These are phyloP conservation scores for Penicillium salamii DNA, from an alignment of 495 filamentous ascomycete genomes.

Conservation along the genomic window DNA sequence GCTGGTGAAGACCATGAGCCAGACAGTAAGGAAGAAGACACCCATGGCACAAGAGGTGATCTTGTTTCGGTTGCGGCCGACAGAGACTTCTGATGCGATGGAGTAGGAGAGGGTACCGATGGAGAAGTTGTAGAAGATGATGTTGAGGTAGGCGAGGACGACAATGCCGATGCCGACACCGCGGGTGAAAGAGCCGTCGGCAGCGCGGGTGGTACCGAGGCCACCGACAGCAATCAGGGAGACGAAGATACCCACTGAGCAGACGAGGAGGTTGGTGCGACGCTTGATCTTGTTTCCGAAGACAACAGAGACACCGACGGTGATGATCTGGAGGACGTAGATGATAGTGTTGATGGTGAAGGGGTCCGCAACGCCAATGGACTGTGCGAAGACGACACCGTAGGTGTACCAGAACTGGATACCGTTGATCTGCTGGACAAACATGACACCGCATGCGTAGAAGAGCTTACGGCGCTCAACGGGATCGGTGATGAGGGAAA, in stretches of 20 bases:
- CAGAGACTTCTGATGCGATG: constrained; percentile 33
- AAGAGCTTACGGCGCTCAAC: constrained; percentile 37
- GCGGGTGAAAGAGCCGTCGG: constrained; percentile 10
- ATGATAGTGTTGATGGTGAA: constrained; percentile 36
- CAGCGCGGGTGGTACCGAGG: constrained; percentile 22
- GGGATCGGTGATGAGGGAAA: constrained; percentile 26
- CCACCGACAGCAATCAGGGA: constrained; percentile 33
- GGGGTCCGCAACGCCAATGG: constrained; percentile 30
- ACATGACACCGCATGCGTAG: constrained; percentile 32
- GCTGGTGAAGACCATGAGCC: constrained; percentile 33
- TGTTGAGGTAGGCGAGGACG: constrained; percentile 30
- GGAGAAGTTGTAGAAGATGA: constrained; percentile 36
- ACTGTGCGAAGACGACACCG: constrained; percentile 37
- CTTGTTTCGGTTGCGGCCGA: constrained; percentile 37
- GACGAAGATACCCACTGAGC: constrained; percentile 25
- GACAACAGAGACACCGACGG: constrained; percentile 26
- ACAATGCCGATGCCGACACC: constrained; percentile 26
- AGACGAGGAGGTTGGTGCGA: constrained; percentile 29
- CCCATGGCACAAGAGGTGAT: constrained; percentile 31
- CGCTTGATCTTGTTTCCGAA: constrained; percentile 31
- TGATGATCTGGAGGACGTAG: constrained; percentile 34
- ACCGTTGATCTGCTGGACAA: constrained; percentile 38
- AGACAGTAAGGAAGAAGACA: constrained; percentile 31
- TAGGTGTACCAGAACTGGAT: constrained; percentile 41
- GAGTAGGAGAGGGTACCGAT: constrained; percentile 32